Base-by-base conservation (phyloP, 106 monocot genomes). In the Phalaenopsis equestris region DNA sequence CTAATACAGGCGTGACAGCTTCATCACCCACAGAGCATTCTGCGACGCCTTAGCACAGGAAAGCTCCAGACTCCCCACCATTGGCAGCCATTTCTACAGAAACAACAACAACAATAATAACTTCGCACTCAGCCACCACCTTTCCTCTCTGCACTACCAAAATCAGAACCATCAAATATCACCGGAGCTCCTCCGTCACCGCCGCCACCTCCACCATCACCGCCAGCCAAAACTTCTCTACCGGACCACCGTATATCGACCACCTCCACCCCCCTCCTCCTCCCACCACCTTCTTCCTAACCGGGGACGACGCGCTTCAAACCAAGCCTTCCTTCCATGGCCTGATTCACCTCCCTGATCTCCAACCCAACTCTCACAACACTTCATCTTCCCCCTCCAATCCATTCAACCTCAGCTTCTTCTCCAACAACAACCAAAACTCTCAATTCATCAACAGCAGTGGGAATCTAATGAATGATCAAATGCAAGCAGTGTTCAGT, bases 401-500 rank as follows among this genome's bases (percentile, higher is more conserved):
- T 57, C 57, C 17, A 15, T 88, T 86, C 83, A 88, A 84, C 64
- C 81, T 82, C 7, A 23, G 81, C 76, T 89, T 86, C 89, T 84
- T 86, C 83, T 77, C 88, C 86, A 23, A 24, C 30, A 41, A 42
- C 37, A 81, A 48, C 42, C 46, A 80, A 2, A 78, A 61, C 41
- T 9, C 55, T 8, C 80, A 90, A 30, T 36, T 87, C 68, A 43
- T 52, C 52, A 52, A 52, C 52, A 52, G 37, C 2, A 42, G 64
- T 24, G 80, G 64, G 10, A 74, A 7, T 38, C 72, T 41, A 81
- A 81, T 38, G 84, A 65, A n/a, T 10, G 64, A 78, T 17, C 9
- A 80, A 2, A 55, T 84, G 15, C 76, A 82, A 6, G 79, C 84
- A 67, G 56, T 87, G 58, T 80, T 68, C 83, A 43, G 57, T 85